Base-by-base conservation (phyloP, 139 green algal genomes). In the Coccomyxa sp. region DNA sequence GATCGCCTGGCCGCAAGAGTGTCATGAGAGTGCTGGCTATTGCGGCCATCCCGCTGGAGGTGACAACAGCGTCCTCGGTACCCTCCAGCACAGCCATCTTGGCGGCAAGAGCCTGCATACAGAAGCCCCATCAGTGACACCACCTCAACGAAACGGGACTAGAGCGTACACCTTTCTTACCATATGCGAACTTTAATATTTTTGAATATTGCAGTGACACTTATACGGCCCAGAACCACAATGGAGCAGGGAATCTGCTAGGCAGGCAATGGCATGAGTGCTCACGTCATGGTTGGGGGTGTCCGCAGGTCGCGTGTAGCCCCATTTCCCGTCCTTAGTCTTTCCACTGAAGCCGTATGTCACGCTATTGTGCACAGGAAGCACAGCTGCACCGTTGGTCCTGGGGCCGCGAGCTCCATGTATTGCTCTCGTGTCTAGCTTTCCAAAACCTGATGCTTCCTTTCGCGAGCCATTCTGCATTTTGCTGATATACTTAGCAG, bases 1-100 rank as follows among this genome's bases (percentile, higher is more conserved):
- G 83, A 71, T 88, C 86, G 18, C 86, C 86, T 34, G 81, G 64
- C 27, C 71, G 39, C 8, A 90, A 75, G 16, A 88, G 34, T 1
- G 81, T 80, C 54, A 83, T 34, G 29, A 90, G 58, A 0, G 77
- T 81, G 31, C 77, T 80, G 75, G 39, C 78, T 40, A 90, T 87
- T 9, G 86, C 86, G 9, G 83, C 77, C 83, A 90, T 88, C 50
- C 86, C 86, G n/a, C 71, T 82, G n/a, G 36, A 50, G 0, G 80
- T 64, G 12, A 81, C 81, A 44, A 88, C 39, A 7, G 81, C 86
- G 16, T 74, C 79, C 58, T 90, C 82, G 7, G 71, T 82, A 29
- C 68, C 44, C 29, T 82, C 78, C 50, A 82, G 44, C 35, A 35
- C 50, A 29, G 78, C 78, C 6, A 82, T 33, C 12, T 78, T 77